phyloP scores from a whole-genome alignment of 2,329 filamentous ascomycete genomes.

The Talaromyces rugulosus region DNA sequence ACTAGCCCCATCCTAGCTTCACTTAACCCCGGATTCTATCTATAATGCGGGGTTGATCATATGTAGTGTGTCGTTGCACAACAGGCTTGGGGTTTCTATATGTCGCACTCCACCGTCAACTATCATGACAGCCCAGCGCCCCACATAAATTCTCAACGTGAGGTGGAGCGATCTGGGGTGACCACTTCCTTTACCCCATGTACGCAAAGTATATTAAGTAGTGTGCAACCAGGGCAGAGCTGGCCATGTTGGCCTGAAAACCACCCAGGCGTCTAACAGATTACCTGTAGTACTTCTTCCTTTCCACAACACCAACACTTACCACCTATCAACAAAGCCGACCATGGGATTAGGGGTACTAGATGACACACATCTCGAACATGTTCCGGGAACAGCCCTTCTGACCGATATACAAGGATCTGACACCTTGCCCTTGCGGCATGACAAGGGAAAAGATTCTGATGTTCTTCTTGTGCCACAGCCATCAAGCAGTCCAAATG shows the following conservation, averaged over 20 bases:
- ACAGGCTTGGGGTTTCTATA: background rate
- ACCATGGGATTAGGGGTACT: constrained; percentile 28
- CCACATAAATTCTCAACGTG: background rate
- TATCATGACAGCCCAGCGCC: background rate
- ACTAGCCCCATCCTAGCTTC: background rate
- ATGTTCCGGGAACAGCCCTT: constrained; percentile 27
- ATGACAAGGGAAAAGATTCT: constrained; percentile 6
- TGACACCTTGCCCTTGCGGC: constrained; percentile 21
- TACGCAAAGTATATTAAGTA: background rate
- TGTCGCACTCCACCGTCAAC: background rate
- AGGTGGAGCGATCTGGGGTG: background rate
- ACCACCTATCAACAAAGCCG: background rate
- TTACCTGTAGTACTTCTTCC: background rate
- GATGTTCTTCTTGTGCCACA: constrained; percentile 27
- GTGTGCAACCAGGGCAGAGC: background rate
- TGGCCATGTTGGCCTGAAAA: too few relatives aligned
- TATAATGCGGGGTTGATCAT: background rate
- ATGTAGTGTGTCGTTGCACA: background rate
- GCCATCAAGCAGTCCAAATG: constrained; percentile 27
- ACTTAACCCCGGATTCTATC: background rate
- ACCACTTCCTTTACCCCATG: background rate
- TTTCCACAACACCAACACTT: background rate
- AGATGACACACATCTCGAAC: constrained; percentile 23
- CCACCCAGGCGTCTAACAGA: background rate
- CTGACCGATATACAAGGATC: constrained; percentile 15